Percentiles rank a stretch among this genome's conserved stretches.
Evolutionary conservation across 75 land plant species (phyloP).

Genomic region (Azolla pinnata): DNA sequence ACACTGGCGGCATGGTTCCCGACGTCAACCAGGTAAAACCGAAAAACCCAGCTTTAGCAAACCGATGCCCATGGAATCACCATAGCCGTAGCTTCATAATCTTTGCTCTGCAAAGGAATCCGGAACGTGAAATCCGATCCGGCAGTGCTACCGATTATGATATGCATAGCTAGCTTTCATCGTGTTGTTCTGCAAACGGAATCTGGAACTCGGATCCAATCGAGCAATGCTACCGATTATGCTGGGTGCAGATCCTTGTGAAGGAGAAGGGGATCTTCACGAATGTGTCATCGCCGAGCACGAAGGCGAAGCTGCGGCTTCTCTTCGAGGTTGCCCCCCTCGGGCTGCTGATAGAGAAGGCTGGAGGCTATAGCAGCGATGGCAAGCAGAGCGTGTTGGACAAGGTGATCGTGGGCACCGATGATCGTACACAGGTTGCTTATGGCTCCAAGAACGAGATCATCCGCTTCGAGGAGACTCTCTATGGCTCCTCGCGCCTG

Average conservation of each 20-base stretch:
- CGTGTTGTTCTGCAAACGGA: too few species aligned
- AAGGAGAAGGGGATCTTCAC: slow-evolving; percentile 97
- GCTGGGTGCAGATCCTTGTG: slow-evolving; percentile 61
- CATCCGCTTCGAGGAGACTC: slow-evolving; percentile 83
- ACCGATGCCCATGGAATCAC: too few species aligned
- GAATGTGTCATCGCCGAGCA: slow-evolving; percentile 78
- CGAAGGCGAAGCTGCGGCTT: slow-evolving; percentile 88
- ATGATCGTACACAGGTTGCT: slow-evolving; percentile 93
- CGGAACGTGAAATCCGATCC: too few species aligned
- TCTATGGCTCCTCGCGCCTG: slow-evolving; percentile 84
- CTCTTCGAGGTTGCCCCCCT: slow-evolving; percentile 94
- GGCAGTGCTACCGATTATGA: too few species aligned
- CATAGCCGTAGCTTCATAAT: too few species aligned
- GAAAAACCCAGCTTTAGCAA: too few species aligned
- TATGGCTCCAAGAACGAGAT: slow-evolving; percentile 96
- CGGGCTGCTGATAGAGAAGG: slow-evolving; percentile 79
- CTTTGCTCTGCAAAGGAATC: too few species aligned
- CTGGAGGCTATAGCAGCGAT: slow-evolving; percentile 94
- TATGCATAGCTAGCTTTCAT: too few species aligned
- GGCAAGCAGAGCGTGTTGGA: slow-evolving; percentile 80
- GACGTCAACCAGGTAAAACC: slow-evolving; percentile 96
- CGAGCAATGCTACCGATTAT: background rate
- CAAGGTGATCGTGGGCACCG: slow-evolving; percentile 49
- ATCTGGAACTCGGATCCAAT: too few species aligned
- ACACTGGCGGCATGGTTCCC: slow-evolving; percentile 99